Conservation (phyloP, 306 rosid genomes). For the Cucurbita moschata region DNA sequence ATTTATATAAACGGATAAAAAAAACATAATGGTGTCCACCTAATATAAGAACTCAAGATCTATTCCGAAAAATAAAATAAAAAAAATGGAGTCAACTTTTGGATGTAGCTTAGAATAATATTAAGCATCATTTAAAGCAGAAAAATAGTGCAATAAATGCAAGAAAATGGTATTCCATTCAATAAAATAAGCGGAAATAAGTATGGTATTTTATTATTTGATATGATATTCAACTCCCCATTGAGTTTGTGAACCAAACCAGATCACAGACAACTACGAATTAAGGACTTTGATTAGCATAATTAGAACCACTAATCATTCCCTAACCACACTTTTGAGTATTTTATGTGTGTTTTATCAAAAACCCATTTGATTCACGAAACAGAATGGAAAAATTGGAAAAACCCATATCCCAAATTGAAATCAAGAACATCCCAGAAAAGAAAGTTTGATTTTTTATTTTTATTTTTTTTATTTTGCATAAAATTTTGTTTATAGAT, state of each 20-base stretch:
- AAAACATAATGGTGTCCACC: background rate
- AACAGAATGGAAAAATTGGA: background rate
- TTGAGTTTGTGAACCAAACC: background rate
- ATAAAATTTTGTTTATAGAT: background rate
- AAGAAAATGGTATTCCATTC: constrained; percentile 1
- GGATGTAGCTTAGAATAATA: background rate
- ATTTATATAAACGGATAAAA: too few species aligned
- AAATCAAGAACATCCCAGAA: background rate
- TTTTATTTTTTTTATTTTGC: background rate
- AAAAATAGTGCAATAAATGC: background rate
- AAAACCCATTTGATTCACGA: background rate
- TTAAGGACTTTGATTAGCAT: background rate
- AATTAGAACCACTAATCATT: background rate
- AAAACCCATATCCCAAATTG: background rate
- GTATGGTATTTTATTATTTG: background rate
- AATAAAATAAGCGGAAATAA: background rate
- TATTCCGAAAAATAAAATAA: background rate
- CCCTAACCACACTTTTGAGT: background rate
- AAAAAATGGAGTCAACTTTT: background rate
- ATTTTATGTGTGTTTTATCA: background rate
- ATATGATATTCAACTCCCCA: background rate
- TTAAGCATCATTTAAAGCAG: constrained; percentile 1
- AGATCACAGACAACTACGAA: background rate
- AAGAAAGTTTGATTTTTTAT: background rate
- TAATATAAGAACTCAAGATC: background rate